A percentile compares a stretch with the other conserved stretches of the same genome.
Evolutionary conservation across 108 stramenopile species (phyloP).

Genomic region (Nannochloropsis oceanica): DNA sequence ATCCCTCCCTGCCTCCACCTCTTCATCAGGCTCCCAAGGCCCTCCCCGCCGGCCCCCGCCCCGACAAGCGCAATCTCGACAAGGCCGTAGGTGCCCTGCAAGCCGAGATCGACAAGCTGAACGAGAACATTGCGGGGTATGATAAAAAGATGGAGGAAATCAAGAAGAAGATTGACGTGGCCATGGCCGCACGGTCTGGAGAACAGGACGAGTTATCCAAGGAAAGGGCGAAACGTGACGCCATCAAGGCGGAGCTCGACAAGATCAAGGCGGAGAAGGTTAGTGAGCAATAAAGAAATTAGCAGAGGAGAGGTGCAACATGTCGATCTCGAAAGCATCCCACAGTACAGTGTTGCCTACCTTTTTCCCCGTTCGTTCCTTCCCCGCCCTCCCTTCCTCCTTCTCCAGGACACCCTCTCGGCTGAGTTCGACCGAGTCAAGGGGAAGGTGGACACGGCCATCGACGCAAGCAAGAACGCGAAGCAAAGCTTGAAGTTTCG

Average conservation of each 20-base stretch:
- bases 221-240: not conserved
- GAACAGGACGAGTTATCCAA: constrained; percentile 1
- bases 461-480: not conserved
- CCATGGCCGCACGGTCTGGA: constrained; percentile 12
- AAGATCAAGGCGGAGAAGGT: not conserved
- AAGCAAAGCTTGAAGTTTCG: constrained; percentile 51
- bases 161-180: constrained; percentile 12
- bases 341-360: not conserved
- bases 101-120: constrained; percentile 18
- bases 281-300: too few species aligned
- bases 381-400: not conserved
- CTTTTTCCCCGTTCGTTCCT: not conserved
- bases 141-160: constrained; percentile 9
- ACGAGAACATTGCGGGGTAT: constrained; percentile 14
- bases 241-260: not conserved
- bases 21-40: not conserved
- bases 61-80: constrained; percentile 15
- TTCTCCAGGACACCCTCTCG: constrained; percentile 10
- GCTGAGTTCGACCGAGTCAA: not conserved
- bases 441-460: not conserved
- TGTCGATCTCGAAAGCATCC: not conserved
- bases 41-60: not conserved
- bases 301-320: too few species aligned
- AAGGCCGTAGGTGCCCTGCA: constrained; percentile 3
- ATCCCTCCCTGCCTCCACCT: not conserved